Base-by-base conservation (phyloP, 352 stramenopile genomes). In the Ophiocytium majus region DNA sequence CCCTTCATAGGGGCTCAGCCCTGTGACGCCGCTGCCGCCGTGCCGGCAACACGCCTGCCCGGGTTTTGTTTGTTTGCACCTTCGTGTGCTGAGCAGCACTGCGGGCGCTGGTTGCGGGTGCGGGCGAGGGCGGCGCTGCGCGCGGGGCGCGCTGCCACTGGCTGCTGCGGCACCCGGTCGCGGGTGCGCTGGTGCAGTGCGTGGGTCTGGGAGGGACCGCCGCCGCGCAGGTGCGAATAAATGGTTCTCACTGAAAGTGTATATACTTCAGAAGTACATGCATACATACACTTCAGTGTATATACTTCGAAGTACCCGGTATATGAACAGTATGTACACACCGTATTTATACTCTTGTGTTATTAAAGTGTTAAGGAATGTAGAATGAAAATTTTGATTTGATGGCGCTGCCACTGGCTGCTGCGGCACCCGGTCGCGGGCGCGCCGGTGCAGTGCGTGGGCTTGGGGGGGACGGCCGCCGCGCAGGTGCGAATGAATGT, bases 321-420 rank as follows among this genome's bases (percentile, higher is more conserved):
- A n/a, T n/a, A n/a, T n/a, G n/a, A n/a, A n/a, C n/a, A n/a, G n/a
- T n/a, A n/a, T n/a, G n/a, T n/a, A n/a, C n/a, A n/a, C n/a, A n/a
- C n/a, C n/a, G n/a, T n/a, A n/a, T n/a, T n/a, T n/a, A n/a, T n/a
- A n/a, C n/a, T n/a, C n/a, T n/a, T n/a, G n/a, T n/a, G n/a, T n/a
- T n/a, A n/a, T n/a, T n/a, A n/a, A n/a, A n/a, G n/a, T n/a, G n/a
- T n/a, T n/a, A n/a, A n/a, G n/a, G n/a, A n/a, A n/a, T n/a, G n/a
- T n/a, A n/a, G n/a, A n/a, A n/a, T n/a, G n/a, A n/a, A n/a, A n/a
- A n/a, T n/a, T n/a, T n/a, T n/a, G n/a, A n/a, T n/a, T n/a, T n/a
- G n/a, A n/a, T n/a, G n/a, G n/a, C n/a, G 43, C 5, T 78, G 66
- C 35, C 66, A 78, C 35, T 78, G 66, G 66, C 35, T 78, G 35